Percentiles rank a stretch among this genome's conserved stretches.
phyloP scores from a whole-genome alignment of 2,329 filamentous ascomycete genomes.

The Exophiala viscosa region DNA sequence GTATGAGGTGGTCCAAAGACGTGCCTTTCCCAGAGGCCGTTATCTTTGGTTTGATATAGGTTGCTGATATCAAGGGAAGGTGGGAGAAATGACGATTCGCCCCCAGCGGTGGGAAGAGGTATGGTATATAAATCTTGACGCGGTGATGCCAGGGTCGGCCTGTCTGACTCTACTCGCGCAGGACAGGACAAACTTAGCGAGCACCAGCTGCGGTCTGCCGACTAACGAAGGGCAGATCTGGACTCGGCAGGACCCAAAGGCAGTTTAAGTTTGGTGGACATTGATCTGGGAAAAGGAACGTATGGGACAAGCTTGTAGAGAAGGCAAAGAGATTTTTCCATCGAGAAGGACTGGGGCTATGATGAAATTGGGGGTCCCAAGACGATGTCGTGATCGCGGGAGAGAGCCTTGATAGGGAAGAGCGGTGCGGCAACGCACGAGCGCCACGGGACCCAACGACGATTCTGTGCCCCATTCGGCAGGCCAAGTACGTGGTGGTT shows the following conservation, averaged over 20 bases:
- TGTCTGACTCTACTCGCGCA: background rate
- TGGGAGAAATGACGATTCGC: too few relatives aligned
- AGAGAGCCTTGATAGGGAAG: background rate
- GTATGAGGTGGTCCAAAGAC: too few relatives aligned
- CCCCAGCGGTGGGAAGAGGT: too few relatives aligned
- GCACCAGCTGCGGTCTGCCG: background rate
- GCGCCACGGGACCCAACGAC: background rate
- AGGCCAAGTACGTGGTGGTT: too few relatives aligned
- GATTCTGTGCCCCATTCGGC: background rate
- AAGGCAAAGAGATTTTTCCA: background rate
- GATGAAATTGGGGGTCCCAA: background rate
- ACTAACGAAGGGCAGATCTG: background rate
- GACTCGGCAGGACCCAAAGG: background rate
- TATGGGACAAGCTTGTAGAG: background rate
- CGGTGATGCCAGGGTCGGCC: too few relatives aligned
- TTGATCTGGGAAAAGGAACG: background rate
- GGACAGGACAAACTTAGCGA: background rate
- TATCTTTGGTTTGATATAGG: background rate
- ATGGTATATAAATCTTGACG: background rate
- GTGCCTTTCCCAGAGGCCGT: background rate
- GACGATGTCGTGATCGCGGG: constrained; percentile 2
- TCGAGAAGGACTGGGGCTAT: background rate
- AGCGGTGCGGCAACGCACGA: background rate
- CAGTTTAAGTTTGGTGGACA: background rate
- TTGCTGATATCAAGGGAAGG: background rate